Percentiles rank a stretch among this genome's conserved stretches.
phyloP scores from a whole-genome alignment of 2,329 filamentous ascomycete species.

The Pyricularia sp. region DNA sequence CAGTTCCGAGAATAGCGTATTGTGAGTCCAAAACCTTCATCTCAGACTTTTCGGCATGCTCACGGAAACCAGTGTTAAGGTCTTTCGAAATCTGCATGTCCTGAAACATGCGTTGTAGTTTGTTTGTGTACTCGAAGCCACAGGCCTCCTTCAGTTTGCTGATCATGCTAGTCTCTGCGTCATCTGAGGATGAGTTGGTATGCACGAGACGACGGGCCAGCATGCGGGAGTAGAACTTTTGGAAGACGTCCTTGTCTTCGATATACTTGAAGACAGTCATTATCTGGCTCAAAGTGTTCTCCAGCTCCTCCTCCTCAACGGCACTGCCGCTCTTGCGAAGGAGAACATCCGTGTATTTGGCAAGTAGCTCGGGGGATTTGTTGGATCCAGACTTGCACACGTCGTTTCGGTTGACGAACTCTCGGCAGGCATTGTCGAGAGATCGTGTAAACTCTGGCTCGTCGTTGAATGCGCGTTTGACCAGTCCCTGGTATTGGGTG shows the following conservation, averaged over 20 bases:
- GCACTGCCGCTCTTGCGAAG: constrained; percentile 88
- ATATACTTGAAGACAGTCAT: constrained; percentile 99
- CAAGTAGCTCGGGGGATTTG: constrained; percentile 85
- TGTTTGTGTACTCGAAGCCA: constrained; percentile 98
- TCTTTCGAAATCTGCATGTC: constrained; percentile 99
- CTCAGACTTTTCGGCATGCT: constrained; percentile 53
- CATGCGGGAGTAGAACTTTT: constrained; percentile 98
- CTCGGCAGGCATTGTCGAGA: constrained; percentile 89
- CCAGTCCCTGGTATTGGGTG: constrained; percentile 80
- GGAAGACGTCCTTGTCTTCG: constrained; percentile 99
- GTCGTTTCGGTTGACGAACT: constrained; percentile 96
- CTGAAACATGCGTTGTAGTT: constrained; percentile 98
- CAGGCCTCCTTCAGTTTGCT: constrained; percentile 97
- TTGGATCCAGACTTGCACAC: constrained; percentile 89
- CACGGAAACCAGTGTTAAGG: constrained; percentile 78
- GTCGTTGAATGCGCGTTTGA: constrained; percentile 84
- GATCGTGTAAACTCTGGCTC: constrained; percentile 96
- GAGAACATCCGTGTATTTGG: constrained; percentile 88
- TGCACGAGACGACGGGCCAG: constrained; percentile 88
- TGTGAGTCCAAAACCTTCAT: constrained; percentile 70
- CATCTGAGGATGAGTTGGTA: constrained; percentile 87
- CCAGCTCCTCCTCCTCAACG: constrained; percentile 86
- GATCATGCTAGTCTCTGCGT: constrained; percentile 99
- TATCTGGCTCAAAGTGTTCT: constrained; percentile 77
- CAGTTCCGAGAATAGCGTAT: constrained; percentile 88